Base-by-base conservation (phyloP, 1,284 basidiomycete species). In the Pholiota adiposa region DNA sequence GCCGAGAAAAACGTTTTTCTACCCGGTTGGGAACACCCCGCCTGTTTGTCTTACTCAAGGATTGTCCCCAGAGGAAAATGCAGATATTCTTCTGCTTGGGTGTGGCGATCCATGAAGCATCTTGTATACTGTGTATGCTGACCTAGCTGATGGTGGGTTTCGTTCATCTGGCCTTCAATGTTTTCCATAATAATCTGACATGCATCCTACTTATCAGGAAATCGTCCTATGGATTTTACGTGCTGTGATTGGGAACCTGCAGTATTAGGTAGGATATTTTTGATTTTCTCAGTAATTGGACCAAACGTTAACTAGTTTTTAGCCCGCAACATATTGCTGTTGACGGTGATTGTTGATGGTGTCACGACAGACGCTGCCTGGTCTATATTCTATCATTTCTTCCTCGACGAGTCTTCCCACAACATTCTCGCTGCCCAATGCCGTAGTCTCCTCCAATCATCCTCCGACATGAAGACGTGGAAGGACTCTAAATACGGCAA, bases 241-340 rank as follows among this genome's bases (percentile, higher is more conserved):
- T 88, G 86, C 58, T 84, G 82, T 58, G 86, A 88, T 68, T 64
- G 75, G 14, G 86, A 89, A 40, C 79, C 84, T 2, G 86, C 79
- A 0, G 72, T 87, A 1, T 68, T 88, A 16, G 85, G 87, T 85
- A 60, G 40, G 68, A 23, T 25, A 29, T 29, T 33, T n/a, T 31
- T 41, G 68, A 23, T 25, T 27, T 29, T 33, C 27, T 31, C 21
- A 8, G 23, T 12, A 51, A 21, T 5, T 29, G 27, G n/a, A n/a
- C 14, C 7, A 54, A 14, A 48, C 9, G 36, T 46, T 21, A 46
- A 56, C n/a, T 43, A 16, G 27, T 77, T 8, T 70, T 73, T 44
- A 80, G 79, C 78, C 21, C 73, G 79, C 1, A 79, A 80, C 56
- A 64, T 76, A 33, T 58, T 80, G 16, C 67, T 81, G 6, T 63